Percentiles rank a stretch among this genome's conserved stretches.
phyloP scores from a whole-genome alignment of 2,329 filamentous ascomycete species.

The Talaromyces sp. region DNA sequence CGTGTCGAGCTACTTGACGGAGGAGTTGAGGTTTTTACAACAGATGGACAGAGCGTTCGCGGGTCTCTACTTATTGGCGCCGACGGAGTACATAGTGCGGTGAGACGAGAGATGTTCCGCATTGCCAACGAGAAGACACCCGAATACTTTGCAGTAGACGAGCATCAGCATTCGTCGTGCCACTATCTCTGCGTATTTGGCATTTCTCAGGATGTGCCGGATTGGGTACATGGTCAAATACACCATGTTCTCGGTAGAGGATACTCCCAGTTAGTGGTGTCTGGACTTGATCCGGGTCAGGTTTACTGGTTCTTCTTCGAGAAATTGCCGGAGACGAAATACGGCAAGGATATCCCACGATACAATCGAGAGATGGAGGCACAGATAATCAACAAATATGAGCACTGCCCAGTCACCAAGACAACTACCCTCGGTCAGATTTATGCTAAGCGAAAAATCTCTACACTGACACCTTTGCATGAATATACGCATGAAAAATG shows the following conservation, averaged over 20 bases:
- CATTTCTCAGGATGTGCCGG: not conserved
- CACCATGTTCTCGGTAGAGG: not conserved
- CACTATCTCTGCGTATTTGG: not conserved
- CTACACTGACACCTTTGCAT: not conserved
- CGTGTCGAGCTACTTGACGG: constrained; percentile 19
- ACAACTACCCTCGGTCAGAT: not conserved
- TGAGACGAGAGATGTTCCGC: constrained; percentile 28
- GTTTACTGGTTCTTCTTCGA: not conserved
- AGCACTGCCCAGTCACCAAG: not conserved
- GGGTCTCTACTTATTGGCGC: constrained; percentile 38
- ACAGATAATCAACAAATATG: not conserved
- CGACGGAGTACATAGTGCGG: constrained; percentile 38
- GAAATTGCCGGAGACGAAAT: not conserved
- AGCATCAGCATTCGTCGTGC: not conserved
- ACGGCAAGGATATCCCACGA: not conserved
- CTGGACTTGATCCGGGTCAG: not conserved
- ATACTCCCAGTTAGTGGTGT: not conserved
- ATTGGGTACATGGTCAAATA: not conserved
- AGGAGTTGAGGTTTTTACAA: constrained; percentile 2
- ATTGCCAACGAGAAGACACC: constrained; percentile 1
- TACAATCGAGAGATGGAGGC: not conserved
- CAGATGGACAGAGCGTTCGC: constrained; percentile 13
- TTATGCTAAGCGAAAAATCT: not conserved
- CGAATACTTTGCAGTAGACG: not conserved
- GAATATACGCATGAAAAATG: not conserved